Evolutionary conservation across 1,284 basidiomycete species (phyloP).

Genomic region (Rhodotorula sp.): DNA sequence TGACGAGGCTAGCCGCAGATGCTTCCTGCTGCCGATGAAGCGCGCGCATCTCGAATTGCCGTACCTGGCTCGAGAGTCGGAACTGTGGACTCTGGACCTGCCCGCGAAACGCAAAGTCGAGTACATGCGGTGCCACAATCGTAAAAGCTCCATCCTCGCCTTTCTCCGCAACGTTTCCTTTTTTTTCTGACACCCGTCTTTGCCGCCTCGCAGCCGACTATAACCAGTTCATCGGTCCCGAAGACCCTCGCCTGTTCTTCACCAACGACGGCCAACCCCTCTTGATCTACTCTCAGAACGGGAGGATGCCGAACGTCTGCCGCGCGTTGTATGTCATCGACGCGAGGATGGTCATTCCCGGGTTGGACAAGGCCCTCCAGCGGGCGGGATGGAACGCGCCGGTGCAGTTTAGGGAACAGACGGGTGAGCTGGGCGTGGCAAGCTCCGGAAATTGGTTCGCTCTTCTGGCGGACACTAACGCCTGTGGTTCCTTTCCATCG

Average conservation of each 20-base stretch:
- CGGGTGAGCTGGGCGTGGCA: conserved; percentile 12
- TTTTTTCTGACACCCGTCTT: background rate
- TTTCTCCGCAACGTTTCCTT: background rate
- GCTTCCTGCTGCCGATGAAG: conserved; percentile 30
- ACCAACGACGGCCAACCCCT: conserved; percentile 33
- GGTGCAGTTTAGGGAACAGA: conserved; percentile 30
- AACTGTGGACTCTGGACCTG: conserved; percentile 30
- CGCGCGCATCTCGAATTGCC: conserved; percentile 27
- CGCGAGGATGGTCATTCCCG: conserved; percentile 32
- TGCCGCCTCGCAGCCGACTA: background rate
- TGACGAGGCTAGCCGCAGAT: conserved; percentile 6
- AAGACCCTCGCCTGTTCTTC: conserved; percentile 36
- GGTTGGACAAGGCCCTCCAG: conserved; percentile 23
- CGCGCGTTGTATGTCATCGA: conserved; percentile 33
- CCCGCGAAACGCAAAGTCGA: conserved; percentile 33
- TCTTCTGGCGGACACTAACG: too few relatives aligned
- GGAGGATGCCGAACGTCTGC: conserved; percentile 28
- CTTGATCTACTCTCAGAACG: conserved; percentile 29
- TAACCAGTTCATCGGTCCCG: conserved; percentile 32
- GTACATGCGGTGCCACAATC: conserved; percentile 25
- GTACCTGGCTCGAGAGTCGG: conserved; percentile 32
- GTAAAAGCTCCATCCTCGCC: background rate
- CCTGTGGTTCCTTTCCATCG: too few relatives aligned
- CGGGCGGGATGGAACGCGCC: conserved; percentile 30
- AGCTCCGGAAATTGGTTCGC: too few relatives aligned